Evolutionary conservation across 2,329 filamentous ascomycete species (phyloP).

Genomic region (Monosporascus sp.): DNA sequence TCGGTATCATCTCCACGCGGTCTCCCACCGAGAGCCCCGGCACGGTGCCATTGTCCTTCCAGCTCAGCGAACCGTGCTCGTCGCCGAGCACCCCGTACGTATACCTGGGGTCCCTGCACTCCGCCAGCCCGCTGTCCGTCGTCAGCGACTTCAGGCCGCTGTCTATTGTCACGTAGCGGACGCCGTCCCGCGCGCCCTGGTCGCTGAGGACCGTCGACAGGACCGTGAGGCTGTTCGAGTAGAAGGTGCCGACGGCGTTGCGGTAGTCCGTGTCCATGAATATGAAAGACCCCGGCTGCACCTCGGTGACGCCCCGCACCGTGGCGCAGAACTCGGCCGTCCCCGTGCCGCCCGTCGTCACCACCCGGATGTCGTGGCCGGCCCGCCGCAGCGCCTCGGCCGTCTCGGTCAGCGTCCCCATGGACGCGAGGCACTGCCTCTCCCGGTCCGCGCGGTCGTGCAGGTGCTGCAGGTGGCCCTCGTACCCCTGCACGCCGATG

Average conservation of each 20-base stretch:
- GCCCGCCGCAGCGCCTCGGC: conserved; percentile 35
- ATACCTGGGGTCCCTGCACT: conserved; percentile 40
- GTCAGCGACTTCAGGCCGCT: conserved; percentile 45
- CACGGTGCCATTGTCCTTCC: conserved; percentile 32
- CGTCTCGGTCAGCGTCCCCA: conserved; percentile 38
- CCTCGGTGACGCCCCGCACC: conserved; percentile 46
- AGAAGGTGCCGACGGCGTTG: conserved; percentile 44
- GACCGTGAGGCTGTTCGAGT: conserved; percentile 43
- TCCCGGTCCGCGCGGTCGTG: conserved; percentile 38
- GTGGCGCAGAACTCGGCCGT: conserved; percentile 49
- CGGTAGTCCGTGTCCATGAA: conserved; percentile 56
- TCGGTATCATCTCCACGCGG: conserved; percentile 47
- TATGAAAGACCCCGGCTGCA: conserved; percentile 51
- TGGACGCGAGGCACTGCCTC: conserved; percentile 38
- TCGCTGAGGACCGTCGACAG: conserved; percentile 44
- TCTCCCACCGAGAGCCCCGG: conserved; percentile 38
- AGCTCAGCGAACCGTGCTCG: conserved; percentile 43
- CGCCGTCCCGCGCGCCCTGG: conserved; percentile 33
- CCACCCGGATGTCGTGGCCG: conserved; percentile 41
- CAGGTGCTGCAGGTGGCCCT: conserved; percentile 49
- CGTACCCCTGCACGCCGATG: conserved; percentile 48
- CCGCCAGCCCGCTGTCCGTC: conserved; percentile 46
- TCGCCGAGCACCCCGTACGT: conserved; percentile 41
- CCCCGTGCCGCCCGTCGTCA: conserved; percentile 48
- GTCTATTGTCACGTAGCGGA: conserved; percentile 38